Evolutionary conservation across 129 eudicot species (phyloP).

Genomic region (Lactuca sativa): DNA sequence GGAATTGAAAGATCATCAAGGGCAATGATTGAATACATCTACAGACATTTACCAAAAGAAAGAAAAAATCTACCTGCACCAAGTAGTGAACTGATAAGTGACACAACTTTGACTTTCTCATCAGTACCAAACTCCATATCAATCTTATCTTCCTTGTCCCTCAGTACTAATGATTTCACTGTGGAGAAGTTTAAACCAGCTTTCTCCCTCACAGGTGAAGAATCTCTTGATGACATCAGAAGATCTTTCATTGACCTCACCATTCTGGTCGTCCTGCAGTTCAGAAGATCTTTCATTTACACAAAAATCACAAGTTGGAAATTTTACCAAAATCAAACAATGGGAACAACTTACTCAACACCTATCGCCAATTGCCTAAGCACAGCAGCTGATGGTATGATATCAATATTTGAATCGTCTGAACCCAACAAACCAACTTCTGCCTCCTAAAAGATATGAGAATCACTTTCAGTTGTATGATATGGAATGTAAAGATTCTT

Average conservation of each 20-base stretch:
- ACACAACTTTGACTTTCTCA: conserved; percentile 56
- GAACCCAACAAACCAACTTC: conserved; percentile 39
- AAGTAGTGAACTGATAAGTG: conserved; percentile 55
- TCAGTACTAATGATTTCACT: conserved; percentile 75
- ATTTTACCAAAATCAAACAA: neutral
- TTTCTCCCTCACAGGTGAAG: conserved; percentile 91
- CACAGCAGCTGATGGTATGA: conserved; percentile 64
- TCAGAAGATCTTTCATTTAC: neutral
- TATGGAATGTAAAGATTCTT: neutral
- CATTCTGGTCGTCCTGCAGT: conserved; percentile 59
- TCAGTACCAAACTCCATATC: conserved; percentile 56
- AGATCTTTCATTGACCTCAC: conserved; percentile 72
- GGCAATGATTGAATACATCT: conserved; percentile 25
- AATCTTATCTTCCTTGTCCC: conserved; percentile 81
- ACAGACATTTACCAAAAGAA: conserved; percentile 28
- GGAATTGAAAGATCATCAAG: conserved; percentile 60
- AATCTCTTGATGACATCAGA: conserved; percentile 62
- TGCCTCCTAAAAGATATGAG: conserved; percentile 48
- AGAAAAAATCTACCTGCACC: conserved; percentile 66
- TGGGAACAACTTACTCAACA: conserved; percentile 66
- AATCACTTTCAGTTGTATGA: conserved; percentile 11
- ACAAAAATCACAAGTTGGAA: conserved; percentile 11
- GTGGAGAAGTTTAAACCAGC: conserved; percentile 79
- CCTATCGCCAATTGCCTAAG: conserved; percentile 77
- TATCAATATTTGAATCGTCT: conserved; percentile 39